Conservation (phyloP, 1,284 basidiomycete genomes). For the Tilletia walkeri region DNA sequence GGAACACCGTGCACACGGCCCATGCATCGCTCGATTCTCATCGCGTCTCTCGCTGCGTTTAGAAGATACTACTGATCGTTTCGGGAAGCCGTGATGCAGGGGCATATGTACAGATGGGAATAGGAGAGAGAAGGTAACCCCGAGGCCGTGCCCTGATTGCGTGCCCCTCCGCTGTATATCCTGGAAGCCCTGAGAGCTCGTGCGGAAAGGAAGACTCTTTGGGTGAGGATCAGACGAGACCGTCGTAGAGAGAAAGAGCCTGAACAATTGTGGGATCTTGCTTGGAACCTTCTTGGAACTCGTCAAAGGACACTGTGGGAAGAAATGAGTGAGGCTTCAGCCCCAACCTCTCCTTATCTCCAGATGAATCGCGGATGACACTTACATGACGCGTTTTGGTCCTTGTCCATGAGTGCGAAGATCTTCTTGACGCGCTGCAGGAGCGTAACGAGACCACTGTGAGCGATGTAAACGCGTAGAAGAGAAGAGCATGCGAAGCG, state of each 20-base stretch:
- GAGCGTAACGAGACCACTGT: neutral
- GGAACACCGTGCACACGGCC: no score
- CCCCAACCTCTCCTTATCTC: no score
- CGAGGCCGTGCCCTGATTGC: no score
- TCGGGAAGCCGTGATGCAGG: no score
- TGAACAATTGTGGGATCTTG: conserved; percentile 54
- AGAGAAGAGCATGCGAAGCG: neutral
- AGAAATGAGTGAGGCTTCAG: neutral
- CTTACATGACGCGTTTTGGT: conserved; percentile 53
- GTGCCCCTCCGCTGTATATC: no score
- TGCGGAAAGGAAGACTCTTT: neutral
- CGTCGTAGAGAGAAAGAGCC: conserved; percentile 51
- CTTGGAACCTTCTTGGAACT: conserved; percentile 55
- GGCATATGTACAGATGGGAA: no score
- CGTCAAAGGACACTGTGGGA: conserved; percentile 49
- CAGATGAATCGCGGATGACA: conserved; percentile 1
- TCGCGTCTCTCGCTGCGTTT: no score
- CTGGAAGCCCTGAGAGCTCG: neutral
- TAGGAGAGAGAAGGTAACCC: no score
- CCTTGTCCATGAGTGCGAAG: conserved; percentile 53
- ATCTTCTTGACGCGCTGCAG: conserved; percentile 52
- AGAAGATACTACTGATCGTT: no score
- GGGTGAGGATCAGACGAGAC: conserved; percentile 16
- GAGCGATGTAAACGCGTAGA: neutral
- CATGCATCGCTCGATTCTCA: no score